Percentiles rank a stretch among this genome's conserved stretches.
These are phyloP conservation scores for Triticum monococcum DNA, from an alignment of 176 grass and related monocot species.

Conservation along the genomic window DNA sequence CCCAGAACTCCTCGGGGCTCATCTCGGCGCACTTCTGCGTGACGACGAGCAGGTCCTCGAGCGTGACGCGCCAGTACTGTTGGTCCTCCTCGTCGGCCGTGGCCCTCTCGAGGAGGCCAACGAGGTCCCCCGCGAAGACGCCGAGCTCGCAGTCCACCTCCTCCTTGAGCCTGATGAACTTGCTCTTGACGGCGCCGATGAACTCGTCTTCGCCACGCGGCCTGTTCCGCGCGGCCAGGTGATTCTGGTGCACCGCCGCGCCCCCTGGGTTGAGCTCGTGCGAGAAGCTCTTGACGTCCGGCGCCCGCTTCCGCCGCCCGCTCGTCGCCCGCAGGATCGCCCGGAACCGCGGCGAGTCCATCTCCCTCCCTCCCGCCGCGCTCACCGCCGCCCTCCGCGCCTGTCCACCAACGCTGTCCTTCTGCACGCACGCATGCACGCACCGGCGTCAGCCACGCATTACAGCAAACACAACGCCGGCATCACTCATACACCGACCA, in stretches of 20 bases:
- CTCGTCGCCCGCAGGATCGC: slow-evolving; percentile 82
- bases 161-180: slow-evolving; percentile 76
- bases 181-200: slow-evolving; percentile 55
- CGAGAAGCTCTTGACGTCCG: slow-evolving; percentile 90
- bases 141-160: slow-evolving; percentile 82
- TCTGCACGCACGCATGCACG: neutral
- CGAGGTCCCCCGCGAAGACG: slow-evolving; percentile 74
- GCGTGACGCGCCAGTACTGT: slow-evolving; percentile 38
- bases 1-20: slow-evolving; percentile 77
- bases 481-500: neutral
- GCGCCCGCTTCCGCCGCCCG: slow-evolving; percentile 69
- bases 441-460: neutral
- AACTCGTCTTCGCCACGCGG: slow-evolving; percentile 60
- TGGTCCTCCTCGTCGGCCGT: neutral
- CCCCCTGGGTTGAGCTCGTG: slow-evolving; percentile 67
- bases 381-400: slow-evolving; percentile 37
- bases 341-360: slow-evolving; percentile 90
- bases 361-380: slow-evolving; percentile 48
- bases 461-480: neutral
- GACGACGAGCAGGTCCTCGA: slow-evolving; percentile 89
- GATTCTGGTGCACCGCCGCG: slow-evolving; percentile 1
- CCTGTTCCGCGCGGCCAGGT: slow-evolving; percentile 44
- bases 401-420: neutral
- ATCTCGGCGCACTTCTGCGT: slow-evolving; percentile 82
- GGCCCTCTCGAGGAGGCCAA: slow-evolving; percentile 42